Evolutionary conservation across 2,329 filamentous ascomycete species (phyloP).

Genomic region (Amylocarpus encephaloides): DNA sequence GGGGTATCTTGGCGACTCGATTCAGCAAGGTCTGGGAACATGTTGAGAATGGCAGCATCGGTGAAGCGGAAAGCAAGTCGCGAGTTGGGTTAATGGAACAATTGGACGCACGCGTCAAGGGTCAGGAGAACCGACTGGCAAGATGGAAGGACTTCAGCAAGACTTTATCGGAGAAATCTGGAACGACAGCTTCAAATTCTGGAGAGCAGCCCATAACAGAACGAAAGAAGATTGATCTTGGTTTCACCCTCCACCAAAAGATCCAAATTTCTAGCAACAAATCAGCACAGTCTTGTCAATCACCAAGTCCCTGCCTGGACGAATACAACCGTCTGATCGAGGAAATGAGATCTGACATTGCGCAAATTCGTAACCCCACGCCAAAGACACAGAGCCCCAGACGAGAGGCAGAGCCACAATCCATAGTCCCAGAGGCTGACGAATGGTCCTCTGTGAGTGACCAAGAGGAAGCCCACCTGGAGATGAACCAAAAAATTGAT

Average conservation of each 20-base stretch:
- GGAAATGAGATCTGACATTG: conserved; percentile 27
- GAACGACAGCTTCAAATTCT: conserved; percentile 22
- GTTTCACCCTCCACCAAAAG: conserved; percentile 46
- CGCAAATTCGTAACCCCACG: conserved; percentile 25
- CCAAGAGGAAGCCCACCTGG: conserved; percentile 12
- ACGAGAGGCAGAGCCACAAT: too few species aligned
- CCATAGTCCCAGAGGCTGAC: not conserved
- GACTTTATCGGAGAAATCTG: conserved; percentile 17
- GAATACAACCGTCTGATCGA: conserved; percentile 28
- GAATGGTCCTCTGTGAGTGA: conserved; percentile 24
- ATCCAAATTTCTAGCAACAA: conserved; percentile 39
- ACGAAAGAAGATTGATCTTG: conserved; percentile 40
- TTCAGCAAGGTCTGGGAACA: conserved; percentile 69
- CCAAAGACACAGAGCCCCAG: not conserved
- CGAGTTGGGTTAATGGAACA: conserved; percentile 57
- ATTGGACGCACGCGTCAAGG: conserved; percentile 59
- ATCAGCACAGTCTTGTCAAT: conserved; percentile 21
- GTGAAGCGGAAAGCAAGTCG: conserved; percentile 46
- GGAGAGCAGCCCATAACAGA: conserved; percentile 7
- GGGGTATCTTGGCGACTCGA: conserved; percentile 56
- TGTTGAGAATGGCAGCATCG: conserved; percentile 52
- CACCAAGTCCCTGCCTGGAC: conserved; percentile 14
- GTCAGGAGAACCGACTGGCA: conserved; percentile 61
- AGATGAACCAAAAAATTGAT: too few species aligned
- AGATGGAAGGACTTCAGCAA: conserved; percentile 67